Evolutionary conservation across 257 asterid genomes (phyloP), one percentile per base, ranked within the genome.

Genomic region (Solanum pennellii): DNA sequence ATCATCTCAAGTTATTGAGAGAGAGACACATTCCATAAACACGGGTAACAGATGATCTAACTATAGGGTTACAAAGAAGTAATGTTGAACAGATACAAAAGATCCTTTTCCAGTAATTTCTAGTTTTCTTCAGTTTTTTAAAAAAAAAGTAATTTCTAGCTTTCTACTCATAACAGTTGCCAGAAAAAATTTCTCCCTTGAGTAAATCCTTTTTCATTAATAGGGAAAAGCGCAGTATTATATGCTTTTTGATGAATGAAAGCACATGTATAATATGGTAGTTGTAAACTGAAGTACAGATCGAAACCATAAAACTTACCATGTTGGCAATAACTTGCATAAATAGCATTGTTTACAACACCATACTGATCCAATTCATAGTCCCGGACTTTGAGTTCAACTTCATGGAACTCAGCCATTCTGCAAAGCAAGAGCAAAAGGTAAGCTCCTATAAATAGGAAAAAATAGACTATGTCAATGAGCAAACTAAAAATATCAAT

Each of bases 351-450:
- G 56, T 97, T 97, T 73, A 97, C 99, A 42, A 97, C 99, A 8
- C 98, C 98, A 83, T 94, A 97, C 88, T 97, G 99, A 91, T 97
- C 99, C 93, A 96, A 90, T 88, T 96, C 99, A 44, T 94, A 95
- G 92, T 97, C 99, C 87, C 98, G 91, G 41, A 97, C 99, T 90
- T 95, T 93, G 79, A 96, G 93, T 89, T 95, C 98, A 44, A 96
- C 86, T 86, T 95, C 96, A 89, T 95, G 98, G 87, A 93, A 95
- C 21, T 87, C 92, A 21, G 59, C 85, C 95, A 93, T 94, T 88
- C 98, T 97, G 94, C 86, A 37, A 84, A 86, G 31, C 80, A 91
- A 84, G 88, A 85, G 23, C 13, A 39, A 3, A 73, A 7, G 35
- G 52, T 72, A 45, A 83, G 79, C 62, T 66, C 29, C 72, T 86